Evolutionary conservation across 2,329 filamentous ascomycete genomes (phyloP).

Genomic region (Neofusicoccum sp.): DNA sequence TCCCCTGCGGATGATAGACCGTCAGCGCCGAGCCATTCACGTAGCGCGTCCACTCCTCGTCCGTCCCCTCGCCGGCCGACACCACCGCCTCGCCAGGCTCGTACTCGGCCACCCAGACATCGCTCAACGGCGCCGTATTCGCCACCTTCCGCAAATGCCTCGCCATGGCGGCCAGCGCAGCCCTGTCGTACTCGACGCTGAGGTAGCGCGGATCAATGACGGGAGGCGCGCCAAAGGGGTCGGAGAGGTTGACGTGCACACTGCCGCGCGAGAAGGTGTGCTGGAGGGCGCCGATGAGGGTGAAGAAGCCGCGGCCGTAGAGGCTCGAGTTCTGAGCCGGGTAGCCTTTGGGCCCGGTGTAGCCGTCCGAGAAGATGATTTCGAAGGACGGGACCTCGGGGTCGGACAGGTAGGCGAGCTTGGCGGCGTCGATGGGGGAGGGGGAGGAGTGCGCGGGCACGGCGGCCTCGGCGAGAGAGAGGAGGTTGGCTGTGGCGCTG

Average conservation of each 20-base stretch:
- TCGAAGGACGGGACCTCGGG: conserved; percentile 41
- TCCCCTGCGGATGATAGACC: conserved; percentile 36
- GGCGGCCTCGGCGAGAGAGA: conserved; percentile 19
- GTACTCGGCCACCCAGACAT: conserved; percentile 15
- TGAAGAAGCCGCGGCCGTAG: conserved; percentile 28
- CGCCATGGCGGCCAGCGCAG: conserved; percentile 21
- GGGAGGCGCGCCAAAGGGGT: conserved; percentile 21
- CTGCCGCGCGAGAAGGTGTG: conserved; percentile 33
- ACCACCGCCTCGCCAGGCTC: not conserved
- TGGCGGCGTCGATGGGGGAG: conserved; percentile 23
- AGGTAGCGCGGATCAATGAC: conserved; percentile 33
- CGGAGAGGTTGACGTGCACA: conserved; percentile 25
- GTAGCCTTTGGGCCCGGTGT: conserved; percentile 42
- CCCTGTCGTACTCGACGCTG: conserved; percentile 28
- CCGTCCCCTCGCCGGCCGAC: conserved; percentile 21
- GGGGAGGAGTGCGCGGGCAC: conserved; percentile 18
- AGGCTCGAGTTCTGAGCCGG: conserved; percentile 20
- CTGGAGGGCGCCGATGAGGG: conserved; percentile 35
- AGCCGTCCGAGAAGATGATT: conserved; percentile 47
- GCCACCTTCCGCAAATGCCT: conserved; percentile 20
- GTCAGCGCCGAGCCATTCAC: conserved; percentile 26
- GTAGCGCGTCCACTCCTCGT: conserved; percentile 19
- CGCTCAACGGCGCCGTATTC: conserved; percentile 19
- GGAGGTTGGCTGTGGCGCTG: conserved; percentile 34
- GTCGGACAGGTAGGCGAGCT: conserved; percentile 36